Evolutionary conservation across 2,329 filamentous ascomycete species (phyloP).

Genomic region (Pestalotiopsis sp.): DNA sequence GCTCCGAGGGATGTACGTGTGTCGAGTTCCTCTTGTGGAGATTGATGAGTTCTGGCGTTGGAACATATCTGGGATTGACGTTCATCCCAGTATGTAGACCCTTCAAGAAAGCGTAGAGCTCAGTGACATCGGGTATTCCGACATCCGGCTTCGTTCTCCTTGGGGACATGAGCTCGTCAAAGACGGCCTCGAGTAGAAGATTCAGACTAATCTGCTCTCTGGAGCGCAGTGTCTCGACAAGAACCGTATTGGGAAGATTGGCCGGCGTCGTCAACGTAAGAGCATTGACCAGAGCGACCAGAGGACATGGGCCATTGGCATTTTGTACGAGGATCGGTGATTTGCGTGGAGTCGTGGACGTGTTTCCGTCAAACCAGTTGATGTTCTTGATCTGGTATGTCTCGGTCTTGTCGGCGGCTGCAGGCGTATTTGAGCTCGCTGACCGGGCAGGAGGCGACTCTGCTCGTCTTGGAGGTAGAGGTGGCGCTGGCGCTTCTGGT

Average conservation of each 20-base stretch:
- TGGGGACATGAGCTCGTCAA: conserved; percentile 89
- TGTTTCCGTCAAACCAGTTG: conserved; percentile 73
- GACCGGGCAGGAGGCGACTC: conserved; percentile 32
- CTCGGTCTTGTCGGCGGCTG: conserved; percentile 58
- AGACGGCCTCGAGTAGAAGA: conserved; percentile 83
- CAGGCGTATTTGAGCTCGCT: conserved; percentile 39
- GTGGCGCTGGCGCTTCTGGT: conserved; percentile 27
- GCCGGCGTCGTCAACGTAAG: conserved; percentile 80
- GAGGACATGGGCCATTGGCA: conserved; percentile 88
- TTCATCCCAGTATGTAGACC: conserved; percentile 97
- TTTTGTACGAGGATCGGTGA: conserved; percentile 93
- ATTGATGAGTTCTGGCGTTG: conserved; percentile 49
- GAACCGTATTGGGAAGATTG: conserved; percentile 62
- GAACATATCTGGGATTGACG: conserved; percentile 87
- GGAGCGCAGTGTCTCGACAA: conserved; percentile 76
- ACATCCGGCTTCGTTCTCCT: conserved; percentile 64
- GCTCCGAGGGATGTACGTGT: conserved; percentile 52
- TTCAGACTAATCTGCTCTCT: conserved; percentile 88
- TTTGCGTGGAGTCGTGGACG: conserved; percentile 64
- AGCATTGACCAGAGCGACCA: conserved; percentile 92
- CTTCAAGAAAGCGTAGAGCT: conserved; percentile 85
- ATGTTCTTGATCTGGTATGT: conserved; percentile 95
- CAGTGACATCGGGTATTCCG: conserved; percentile 80
- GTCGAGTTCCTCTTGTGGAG: conserved; percentile 55
- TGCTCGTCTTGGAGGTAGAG: conserved; percentile 40